Evolutionary conservation across 345 rosid species (phyloP).

Genomic region (Clarkia xantiana): DNA sequence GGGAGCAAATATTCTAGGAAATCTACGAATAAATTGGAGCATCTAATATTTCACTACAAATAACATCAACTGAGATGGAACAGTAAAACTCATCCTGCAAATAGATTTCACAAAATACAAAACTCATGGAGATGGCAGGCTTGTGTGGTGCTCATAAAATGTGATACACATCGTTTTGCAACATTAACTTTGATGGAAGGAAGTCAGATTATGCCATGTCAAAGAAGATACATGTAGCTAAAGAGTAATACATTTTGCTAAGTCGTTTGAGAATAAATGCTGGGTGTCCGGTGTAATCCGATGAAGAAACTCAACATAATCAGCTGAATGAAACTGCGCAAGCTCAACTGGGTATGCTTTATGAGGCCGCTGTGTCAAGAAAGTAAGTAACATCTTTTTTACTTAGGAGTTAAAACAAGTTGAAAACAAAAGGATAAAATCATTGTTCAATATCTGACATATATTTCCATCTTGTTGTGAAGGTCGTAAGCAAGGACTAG

Average conservation of each 20-base stretch:
- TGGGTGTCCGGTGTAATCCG: constrained; percentile 69
- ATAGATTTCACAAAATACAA: too few relatives aligned
- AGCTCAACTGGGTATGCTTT: constrained; percentile 96
- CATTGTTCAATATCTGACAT: constrained; percentile 34
- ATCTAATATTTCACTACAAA: too few relatives aligned
- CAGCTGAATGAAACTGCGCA: constrained; percentile 91
- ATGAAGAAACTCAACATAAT: constrained; percentile 84
- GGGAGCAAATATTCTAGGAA: too few relatives aligned
- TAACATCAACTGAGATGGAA: too few relatives aligned
- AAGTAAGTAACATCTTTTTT: constrained; percentile 7
- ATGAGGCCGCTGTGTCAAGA: constrained; percentile 70
- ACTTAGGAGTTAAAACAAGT: background rate
- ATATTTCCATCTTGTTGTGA: constrained; percentile 89
- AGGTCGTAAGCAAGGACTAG: constrained; percentile 88
- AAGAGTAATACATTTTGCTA: constrained; percentile 47
- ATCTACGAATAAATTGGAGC: too few relatives aligned
- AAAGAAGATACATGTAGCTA: background rate
- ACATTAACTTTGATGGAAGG: background rate
- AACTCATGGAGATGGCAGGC: too few relatives aligned
- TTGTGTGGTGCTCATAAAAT: too few relatives aligned
- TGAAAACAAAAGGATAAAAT: background rate
- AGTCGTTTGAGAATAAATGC: constrained; percentile 41
- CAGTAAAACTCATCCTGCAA: too few relatives aligned
- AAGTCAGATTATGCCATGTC: background rate
- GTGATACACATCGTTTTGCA: background rate